These are phyloP conservation scores for Rugiboletus extremiorientalis DNA, from an alignment of 1,284 basidiomycete genomes.

Conservation along the genomic window DNA sequence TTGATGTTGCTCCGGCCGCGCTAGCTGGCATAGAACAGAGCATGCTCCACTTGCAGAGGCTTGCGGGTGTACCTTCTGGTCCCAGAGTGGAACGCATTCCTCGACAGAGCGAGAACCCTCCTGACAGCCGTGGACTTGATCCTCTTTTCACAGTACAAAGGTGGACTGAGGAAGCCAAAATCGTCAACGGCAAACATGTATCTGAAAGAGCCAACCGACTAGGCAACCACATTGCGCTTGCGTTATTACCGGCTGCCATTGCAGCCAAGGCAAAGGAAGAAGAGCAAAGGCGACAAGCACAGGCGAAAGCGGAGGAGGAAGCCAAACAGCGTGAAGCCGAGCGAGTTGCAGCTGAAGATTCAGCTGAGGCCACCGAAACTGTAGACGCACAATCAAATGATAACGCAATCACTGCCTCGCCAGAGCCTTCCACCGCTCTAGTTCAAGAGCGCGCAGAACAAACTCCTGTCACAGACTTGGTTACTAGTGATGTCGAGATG, in stretches of 20 bases:
- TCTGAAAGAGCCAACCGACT: constrained; percentile 68
- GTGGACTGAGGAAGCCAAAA: constrained; percentile 89
- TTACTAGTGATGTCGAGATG: constrained; percentile 29
- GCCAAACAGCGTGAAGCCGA: constrained; percentile 35
- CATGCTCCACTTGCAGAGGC: constrained; percentile 46
- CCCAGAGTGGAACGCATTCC: constrained; percentile 60
- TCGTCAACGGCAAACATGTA: constrained; percentile 74
- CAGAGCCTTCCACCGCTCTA: constrained; percentile 5
- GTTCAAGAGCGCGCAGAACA: constrained; percentile 14
- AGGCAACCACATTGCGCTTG: constrained; percentile 72
- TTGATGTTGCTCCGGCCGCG: constrained; percentile 67
- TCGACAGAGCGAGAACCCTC: constrained; percentile 46
- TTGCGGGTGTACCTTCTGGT: constrained; percentile 49
- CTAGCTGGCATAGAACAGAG: constrained; percentile 57
- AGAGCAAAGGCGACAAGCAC: constrained; percentile 46
- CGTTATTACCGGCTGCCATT: constrained; percentile 81
- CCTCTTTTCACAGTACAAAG: constrained; percentile 85
- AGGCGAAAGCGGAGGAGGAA: constrained; percentile 41
- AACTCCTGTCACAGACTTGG: constrained; percentile 13
- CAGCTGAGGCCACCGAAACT: constrained; percentile 25
- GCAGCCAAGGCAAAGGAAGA: constrained; percentile 58
- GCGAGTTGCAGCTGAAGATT: constrained; percentile 24
- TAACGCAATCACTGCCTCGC: constrained; percentile 5
- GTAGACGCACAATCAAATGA: constrained; percentile 17
- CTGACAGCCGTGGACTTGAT: constrained; percentile 61